Evolutionary conservation across 352 stramenopile species (phyloP).

Genomic region (Elongisporangium anandrum): DNA sequence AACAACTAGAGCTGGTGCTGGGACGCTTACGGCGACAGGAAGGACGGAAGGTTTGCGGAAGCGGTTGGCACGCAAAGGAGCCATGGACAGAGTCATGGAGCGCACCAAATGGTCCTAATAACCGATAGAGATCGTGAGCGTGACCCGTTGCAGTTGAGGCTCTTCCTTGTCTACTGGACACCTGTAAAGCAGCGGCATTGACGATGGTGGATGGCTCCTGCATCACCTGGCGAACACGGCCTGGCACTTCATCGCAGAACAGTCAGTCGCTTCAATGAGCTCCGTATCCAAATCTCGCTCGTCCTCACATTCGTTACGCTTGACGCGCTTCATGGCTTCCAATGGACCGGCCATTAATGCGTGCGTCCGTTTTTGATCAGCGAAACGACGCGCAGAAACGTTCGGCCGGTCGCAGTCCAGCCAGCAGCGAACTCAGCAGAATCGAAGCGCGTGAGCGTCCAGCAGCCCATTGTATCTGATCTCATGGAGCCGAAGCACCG

Average conservation of each 20-base stretch:
- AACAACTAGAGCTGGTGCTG: no score
- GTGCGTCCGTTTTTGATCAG: not conserved
- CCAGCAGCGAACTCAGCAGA: not conserved
- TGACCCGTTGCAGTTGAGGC: no score
- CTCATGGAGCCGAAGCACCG: slow-evolving; percentile 62
- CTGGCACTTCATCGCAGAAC: slow-evolving; percentile 2
- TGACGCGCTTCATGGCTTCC: not conserved
- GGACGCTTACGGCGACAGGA: slow-evolving; percentile 6
- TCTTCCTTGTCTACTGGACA: slow-evolving; percentile 3
- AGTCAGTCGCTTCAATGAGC: not conserved
- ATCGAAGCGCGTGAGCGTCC: slow-evolving; percentile 2
- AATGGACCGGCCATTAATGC: not conserved
- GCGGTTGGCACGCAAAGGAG: slow-evolving; percentile 10
- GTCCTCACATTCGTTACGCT: not conserved
- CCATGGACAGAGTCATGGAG: slow-evolving; percentile 44
- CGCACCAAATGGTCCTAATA: slow-evolving; percentile 43
- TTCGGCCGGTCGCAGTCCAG: not conserved
- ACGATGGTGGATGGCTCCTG: slow-evolving; percentile 50
- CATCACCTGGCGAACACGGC: slow-evolving; percentile 11
- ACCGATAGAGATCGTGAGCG: not conserved
- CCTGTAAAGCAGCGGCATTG: slow-evolving; percentile 69
- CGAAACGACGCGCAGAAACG: not conserved
- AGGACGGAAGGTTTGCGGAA: slow-evolving; percentile 7
- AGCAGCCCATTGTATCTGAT: slow-evolving; percentile 3
- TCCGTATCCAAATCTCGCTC: not conserved